These are phyloP conservation scores for Ceratocystis alfenasii DNA, from an alignment of 2,329 filamentous ascomycete species.

Conservation along the genomic window DNA sequence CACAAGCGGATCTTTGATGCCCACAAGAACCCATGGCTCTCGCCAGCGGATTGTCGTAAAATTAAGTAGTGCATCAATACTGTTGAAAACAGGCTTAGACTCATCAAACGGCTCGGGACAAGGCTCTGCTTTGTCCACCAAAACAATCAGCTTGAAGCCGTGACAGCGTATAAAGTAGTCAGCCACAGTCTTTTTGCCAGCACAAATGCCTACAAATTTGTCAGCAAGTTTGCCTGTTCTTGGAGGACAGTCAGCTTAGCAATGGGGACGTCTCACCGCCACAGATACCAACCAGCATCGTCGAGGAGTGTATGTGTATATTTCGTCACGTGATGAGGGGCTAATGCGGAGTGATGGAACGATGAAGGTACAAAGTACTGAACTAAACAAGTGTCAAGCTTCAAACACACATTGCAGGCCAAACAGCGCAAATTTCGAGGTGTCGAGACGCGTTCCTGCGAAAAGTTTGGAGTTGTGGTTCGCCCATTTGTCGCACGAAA, in stretches of 20 bases:
- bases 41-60: conserved; percentile 80
- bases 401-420: background rate
- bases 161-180: conserved; percentile 77
- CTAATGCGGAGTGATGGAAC: background rate
- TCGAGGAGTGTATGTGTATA: conserved; percentile 19
- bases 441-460: conserved; percentile 17
- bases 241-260: conserved; percentile 16
- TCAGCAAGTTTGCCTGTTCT: background rate
- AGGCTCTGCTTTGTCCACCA: conserved; percentile 35
- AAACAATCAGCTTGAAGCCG: conserved; percentile 61
- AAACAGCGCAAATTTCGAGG: background rate
- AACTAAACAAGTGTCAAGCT: too few relatives aligned
- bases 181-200: conserved; percentile 82
- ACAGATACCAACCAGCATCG: conserved; percentile 67
- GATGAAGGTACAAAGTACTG: too few relatives aligned
- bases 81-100: conserved; percentile 39
- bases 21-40: conserved; percentile 72
- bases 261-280: conserved; percentile 41
- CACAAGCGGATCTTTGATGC: conserved; percentile 60
- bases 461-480: background rate
- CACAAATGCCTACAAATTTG: conserved; percentile 60
- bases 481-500: background rate
- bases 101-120: conserved; percentile 44
- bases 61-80: conserved; percentile 58
- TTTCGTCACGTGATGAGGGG: conserved; percentile 30